phyloP scores from a whole-genome alignment of 2,329 filamentous ascomycete genomes.

The Dothistroma septosporum region DNA sequence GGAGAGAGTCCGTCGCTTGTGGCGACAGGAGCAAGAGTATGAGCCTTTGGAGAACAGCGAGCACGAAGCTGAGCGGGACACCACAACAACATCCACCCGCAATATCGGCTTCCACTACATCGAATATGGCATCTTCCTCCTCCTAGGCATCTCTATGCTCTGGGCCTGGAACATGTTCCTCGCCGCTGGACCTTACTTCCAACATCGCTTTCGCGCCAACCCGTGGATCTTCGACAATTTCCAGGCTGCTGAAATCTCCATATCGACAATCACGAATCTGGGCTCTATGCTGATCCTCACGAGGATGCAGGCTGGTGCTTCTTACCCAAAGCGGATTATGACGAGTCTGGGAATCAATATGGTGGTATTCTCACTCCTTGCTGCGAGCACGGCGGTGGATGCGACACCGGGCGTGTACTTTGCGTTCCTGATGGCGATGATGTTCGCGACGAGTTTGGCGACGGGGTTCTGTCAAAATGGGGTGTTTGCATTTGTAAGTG shows the following conservation, averaged over 20 bases:
- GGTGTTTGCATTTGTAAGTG: conserved; percentile 82
- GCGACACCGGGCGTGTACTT: conserved; percentile 67
- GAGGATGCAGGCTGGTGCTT: conserved; percentile 74
- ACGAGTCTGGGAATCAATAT: conserved; percentile 72
- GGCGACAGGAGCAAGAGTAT: conserved; percentile 32
- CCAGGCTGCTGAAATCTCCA: conserved; percentile 81
- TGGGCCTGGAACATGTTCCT: conserved; percentile 99
- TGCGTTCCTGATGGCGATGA: conserved; percentile 74
- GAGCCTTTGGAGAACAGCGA: conserved; percentile 27
- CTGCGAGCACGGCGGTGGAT: conserved; percentile 70
- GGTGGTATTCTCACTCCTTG: conserved; percentile 70
- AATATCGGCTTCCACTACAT: conserved; percentile 66
- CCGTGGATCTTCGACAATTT: conserved; percentile 74
- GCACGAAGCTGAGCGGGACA: conserved; percentile 15
- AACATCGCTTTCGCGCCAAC: conserved; percentile 68
- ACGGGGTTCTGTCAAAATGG: conserved; percentile 90
- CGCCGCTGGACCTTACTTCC: conserved; percentile 89
- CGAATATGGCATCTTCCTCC: conserved; percentile 78
- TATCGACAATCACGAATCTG: conserved; percentile 81
- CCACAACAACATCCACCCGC: conserved; percentile 4
- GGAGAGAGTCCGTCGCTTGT: conserved; percentile 27
- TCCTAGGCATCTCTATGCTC: conserved; percentile 88
- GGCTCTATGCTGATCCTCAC: conserved; percentile 70
- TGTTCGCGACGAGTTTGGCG: conserved; percentile 72
- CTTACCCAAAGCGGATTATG: conserved; percentile 83